phyloP scores from a whole-genome alignment of 2,329 filamentous ascomycete species.

The Colletotrichum brevisporum region DNA sequence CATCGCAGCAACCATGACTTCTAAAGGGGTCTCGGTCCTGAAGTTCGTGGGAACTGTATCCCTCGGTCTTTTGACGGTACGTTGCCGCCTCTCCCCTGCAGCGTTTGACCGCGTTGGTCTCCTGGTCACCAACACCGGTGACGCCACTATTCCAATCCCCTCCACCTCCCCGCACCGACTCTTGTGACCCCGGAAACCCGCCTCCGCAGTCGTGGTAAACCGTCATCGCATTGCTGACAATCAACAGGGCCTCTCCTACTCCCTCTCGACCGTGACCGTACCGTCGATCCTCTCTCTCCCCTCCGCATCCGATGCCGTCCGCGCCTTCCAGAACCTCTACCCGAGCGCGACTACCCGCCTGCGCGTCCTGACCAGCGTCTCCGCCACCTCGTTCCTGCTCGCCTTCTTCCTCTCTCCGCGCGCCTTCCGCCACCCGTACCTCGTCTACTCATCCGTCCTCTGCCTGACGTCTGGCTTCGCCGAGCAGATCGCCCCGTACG shows the following conservation, averaged over 20 bases:
- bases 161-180: slow-evolving; percentile 33
- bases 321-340: slow-evolving; percentile 78
- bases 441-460: slow-evolving; percentile 85
- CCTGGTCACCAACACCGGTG: slow-evolving; percentile 31
- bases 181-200: slow-evolving; percentile 3
- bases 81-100: slow-evolving; percentile 49
- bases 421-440: slow-evolving; percentile 86
- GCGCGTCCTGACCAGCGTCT: slow-evolving; percentile 76
- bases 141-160: slow-evolving; percentile 35
- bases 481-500: slow-evolving; percentile 62
- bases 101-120: not conserved
- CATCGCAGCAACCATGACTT: slow-evolving; percentile 66
- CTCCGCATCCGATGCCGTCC: slow-evolving; percentile 78
- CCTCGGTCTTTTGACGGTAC: slow-evolving; percentile 88
- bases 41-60: slow-evolving; percentile 96
- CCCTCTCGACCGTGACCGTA: slow-evolving; percentile 82
- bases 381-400: slow-evolving; percentile 79
- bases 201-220: not conserved
- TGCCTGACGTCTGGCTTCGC: slow-evolving; percentile 73
- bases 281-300: slow-evolving; percentile 86
- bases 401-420: slow-evolving; percentile 84
- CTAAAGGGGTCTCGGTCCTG: slow-evolving; percentile 79
- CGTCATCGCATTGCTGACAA: slow-evolving; percentile 1
- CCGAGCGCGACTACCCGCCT: slow-evolving; percentile 75
- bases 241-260: slow-evolving; percentile 87